Percentiles rank a stretch among this genome's conserved stretches.
Conservation (phyloP, 352 stramenopile genomes). For the Thraustochytrium sp. region DNA sequence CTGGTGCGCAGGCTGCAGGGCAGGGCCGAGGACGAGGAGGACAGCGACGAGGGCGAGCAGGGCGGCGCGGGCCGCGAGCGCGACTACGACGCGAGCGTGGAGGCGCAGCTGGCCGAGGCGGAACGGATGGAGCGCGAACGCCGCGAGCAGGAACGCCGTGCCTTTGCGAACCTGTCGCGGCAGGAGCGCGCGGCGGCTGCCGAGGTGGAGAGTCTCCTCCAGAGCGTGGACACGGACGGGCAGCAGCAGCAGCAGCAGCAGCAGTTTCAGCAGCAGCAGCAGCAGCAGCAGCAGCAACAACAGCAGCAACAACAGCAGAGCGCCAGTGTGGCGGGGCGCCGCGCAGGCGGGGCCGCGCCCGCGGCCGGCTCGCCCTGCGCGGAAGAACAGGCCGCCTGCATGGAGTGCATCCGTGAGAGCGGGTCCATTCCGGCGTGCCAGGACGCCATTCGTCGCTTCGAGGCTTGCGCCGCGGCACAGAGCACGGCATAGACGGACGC, state of each 20-base stretch:
- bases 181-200: not conserved
- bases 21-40: not conserved
- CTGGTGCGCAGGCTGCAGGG: constrained; percentile 26
- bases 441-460: not conserved
- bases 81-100: not conserved
- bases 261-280: not conserved
- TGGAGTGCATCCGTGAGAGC: not conserved
- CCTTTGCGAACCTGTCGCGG: not conserved
- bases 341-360: not conserved
- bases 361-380: not conserved
- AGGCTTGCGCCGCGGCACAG: not conserved
- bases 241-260: not conserved
- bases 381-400: not conserved
- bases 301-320: no score
- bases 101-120: not conserved
- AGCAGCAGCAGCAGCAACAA: not conserved
- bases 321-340: not conserved
- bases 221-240: not conserved
- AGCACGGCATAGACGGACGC: not conserved
- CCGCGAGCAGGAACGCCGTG: not conserved
- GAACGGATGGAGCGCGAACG: not conserved
- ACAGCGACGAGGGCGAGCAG: not conserved
- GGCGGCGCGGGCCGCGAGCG: not conserved
- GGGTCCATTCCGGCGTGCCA: not conserved
- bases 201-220: not conserved